Evolutionary conservation across 257 asterid genomes (phyloP), one percentile per base, ranked within the genome.

Genomic region (Ligustrum vulgare): DNA sequence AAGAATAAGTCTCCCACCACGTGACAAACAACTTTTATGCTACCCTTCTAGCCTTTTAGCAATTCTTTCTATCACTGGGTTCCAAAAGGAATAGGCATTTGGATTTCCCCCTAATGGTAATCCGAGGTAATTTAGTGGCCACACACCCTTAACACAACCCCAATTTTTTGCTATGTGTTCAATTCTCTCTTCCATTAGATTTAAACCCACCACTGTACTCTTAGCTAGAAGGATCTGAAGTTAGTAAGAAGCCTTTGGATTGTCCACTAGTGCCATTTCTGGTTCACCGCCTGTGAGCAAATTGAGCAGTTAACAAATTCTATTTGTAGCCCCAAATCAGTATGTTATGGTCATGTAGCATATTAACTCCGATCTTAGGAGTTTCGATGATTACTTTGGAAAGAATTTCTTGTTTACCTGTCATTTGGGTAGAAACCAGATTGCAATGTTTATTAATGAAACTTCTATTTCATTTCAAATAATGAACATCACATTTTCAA

Each of bases 401-500:
- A 51, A 51, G 7, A 58, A 22, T 58, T 22, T 32, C 3, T 22
- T 22, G 65, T 58, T 22, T 32, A 58, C n/a, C 63, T 16, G 25
- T 54, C 11, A 11, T 23, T 23, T 9, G 4, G 20, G 33, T 58
- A 23, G 15, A 58, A 23, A 58, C 15, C 33, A 56, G 10, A 23
- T n/a, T 28, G 65, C 45, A 34, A 49, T 60, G 71, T 71, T 31
- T 31, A 73, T 70, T 35, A 71, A 56, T 25, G 70, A 39, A 31
- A 28, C 45, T 58, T 43, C 35, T 75, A 69, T 45, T 37, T n/a
- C 71, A 39, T 74, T 54, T 66, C 69, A 78, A 23, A 20, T 5
- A 43, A 34, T 77, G 33, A 34, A 36, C 34, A 71, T 72, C 60
- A 70, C 28, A 68, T 67, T 72, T n/a, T 75, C 36, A 68, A 67